Base-by-base conservation (phyloP, 768 basidiomycete species). In the Psilocybe sp. region DNA sequence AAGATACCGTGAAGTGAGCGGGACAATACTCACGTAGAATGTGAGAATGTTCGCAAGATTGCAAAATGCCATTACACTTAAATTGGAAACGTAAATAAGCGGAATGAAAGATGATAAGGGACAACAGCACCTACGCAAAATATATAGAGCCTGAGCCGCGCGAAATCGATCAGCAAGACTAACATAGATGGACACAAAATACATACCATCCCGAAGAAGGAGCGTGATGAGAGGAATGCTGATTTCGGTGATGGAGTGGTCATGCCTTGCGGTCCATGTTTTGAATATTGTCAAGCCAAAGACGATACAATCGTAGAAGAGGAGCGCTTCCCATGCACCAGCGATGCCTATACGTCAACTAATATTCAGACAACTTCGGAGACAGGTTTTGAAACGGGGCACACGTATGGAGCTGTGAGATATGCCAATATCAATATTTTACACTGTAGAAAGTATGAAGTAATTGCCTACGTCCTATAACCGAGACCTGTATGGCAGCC, bases 191-290 rank as follows among this genome's bases (percentile, higher is more conserved):
- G 44, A 20, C 14, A 39, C 23, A 35, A 31, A 19, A 19, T 16
- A 67, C 73, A 50, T 50, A 79, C 81, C 80, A 56, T 82, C 80
- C 53, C 78, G 67, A 19, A 74, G 60, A 8, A 82, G 61, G 15
- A 79, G 58, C 15, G 68, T 64, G 6, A 79, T 53, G 3, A 81
- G 52, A 31, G 73, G 69, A n/a, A 65, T 60, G 20, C 52, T 51
- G 31, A 60, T 57, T 32, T 58, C 50, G 16, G 63, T 60, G 18
- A 66, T 41, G 13, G 43, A 50, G 46, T 61, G 63, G 23, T 65
- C 64, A 47, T 52, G 59, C 44, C 72, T 55, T 10, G 64, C 62
- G 46, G 57, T 70, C 65, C 64, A 71, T 3, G 78, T 77, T 58
- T 75, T 78, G 56, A 59, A 55, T n/a, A 81, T 40, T 0, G 77